Base-by-base conservation (phyloP, 805 yeast genomes). In the Maudiozyma turicensis region DNA sequence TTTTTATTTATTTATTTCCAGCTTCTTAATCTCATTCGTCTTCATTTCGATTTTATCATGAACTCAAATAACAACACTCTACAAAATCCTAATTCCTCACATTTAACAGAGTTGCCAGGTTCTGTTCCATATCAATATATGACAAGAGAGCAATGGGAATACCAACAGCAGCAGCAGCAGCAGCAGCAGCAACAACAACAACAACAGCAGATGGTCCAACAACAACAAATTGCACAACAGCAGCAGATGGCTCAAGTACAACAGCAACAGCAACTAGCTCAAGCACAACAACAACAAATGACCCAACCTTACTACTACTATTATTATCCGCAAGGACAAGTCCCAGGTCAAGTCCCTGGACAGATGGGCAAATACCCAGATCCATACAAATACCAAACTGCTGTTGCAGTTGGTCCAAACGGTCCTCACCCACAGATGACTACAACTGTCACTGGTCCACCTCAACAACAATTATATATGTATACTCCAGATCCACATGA, bases 251-350 rank as follows among this genome's bases (percentile, higher is more conserved):
- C 29, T 13, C 48, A 45, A 28, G 35, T 29, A 44, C 47, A 26
- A 26, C 46, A 44, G 37, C 47, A 37, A 30, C 47, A 45, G 28
- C 43, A 44, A 33, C 48, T 26, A 35, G 37, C 35, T 10, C 44
- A 39, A 14, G 46, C 26, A 28, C 48, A 45, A 15, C 44, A 39
- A 20, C 44, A 40, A 20, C 43, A 40, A 33, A 41, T 33, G 38
- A 10, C 14, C 14, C 50, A 34, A 48, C 46, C 51, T 34, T 42
- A 45, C 46, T 37, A 37, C 40, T 44, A 35, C 47, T 44, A 43
- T 26, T 35, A 44, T 8, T 40, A 45, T 35, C 41, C 39, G 30
- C 46, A 34, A 33, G 41, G 34, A 43, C 55, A 39, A n/a, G 39
- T 33, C 11, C 50, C 32, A 5, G 15, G 15, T 11, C 15, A 14